phyloP scores from a whole-genome alignment of 2,329 filamentous ascomycete genomes.

The Pseudocercospora musae region DNA sequence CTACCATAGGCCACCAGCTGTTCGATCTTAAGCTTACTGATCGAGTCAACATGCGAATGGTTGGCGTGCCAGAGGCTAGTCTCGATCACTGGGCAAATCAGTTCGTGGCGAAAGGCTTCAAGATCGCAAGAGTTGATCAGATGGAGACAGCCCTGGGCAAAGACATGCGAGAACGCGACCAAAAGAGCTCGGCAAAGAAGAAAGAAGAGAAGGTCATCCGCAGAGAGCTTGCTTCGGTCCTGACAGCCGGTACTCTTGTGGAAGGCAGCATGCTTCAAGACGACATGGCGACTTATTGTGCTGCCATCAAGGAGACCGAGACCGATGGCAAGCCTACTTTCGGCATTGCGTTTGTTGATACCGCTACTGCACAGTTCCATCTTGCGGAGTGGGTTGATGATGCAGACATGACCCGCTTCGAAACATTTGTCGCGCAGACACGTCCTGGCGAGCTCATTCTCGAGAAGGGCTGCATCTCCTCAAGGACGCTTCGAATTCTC shows the following conservation, averaged over 20 bases:
- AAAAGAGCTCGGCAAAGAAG: conserved; percentile 45
- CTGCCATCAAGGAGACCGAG: conserved; percentile 75
- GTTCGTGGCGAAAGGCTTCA: conserved; percentile 96
- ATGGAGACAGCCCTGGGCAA: conserved; percentile 94
- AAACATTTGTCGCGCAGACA: conserved; percentile 92
- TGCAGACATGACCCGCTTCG: conserved; percentile 89
- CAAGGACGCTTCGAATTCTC: conserved; percentile 85
- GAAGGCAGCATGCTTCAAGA: conserved; percentile 96
- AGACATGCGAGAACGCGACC: conserved; percentile 94
- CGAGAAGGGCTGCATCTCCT: conserved; percentile 76
- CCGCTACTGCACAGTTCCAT: conserved; percentile 91
- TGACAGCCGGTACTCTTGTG: conserved; percentile 89
- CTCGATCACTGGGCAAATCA: conserved; percentile 98
- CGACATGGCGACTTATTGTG: conserved; percentile 95
- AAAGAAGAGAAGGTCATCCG: conserved; percentile 92
- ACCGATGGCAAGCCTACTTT: conserved; percentile 75
- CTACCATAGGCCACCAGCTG: conserved; percentile 89
- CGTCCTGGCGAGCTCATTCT: conserved; percentile 83
- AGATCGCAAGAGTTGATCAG: conserved; percentile 94
- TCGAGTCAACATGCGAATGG: conserved; percentile 99
- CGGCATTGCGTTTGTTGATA: conserved; percentile 90
- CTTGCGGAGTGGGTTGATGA: conserved; percentile 92
- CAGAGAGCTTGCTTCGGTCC: conserved; percentile 82
- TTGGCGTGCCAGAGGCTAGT: conserved; percentile 92
- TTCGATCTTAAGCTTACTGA: conserved; percentile 98